phyloP scores from a whole-genome alignment of 1,284 basidiomycete genomes.

The Melampsora occidentalis region DNA sequence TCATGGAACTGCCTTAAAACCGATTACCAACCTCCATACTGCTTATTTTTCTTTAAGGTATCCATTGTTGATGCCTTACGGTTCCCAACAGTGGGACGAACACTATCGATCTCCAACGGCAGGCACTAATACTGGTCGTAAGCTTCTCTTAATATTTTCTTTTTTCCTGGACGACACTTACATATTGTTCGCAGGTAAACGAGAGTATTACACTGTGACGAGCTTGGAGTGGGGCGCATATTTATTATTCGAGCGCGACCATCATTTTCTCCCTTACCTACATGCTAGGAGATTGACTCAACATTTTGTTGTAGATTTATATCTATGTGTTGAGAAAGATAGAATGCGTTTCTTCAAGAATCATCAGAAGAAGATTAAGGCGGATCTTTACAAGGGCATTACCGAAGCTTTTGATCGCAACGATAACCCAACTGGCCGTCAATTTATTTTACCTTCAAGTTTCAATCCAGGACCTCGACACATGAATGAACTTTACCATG shows the following conservation, averaged over 20 bases:
- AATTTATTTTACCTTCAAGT: constrained; percentile 8
- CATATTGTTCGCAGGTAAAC: not conserved
- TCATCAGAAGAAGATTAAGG: constrained; percentile 6
- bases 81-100: not conserved
- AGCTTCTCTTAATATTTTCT: not conserved
- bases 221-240: not conserved
- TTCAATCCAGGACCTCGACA: not conserved
- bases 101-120: too few species aligned
- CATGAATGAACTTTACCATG: constrained; percentile 13
- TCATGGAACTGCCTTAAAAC: not conserved
- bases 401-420: too few species aligned
- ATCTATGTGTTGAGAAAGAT: not conserved
- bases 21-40: too few species aligned
- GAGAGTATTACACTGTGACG: not conserved
- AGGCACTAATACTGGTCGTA: too few species aligned
- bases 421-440: too few species aligned
- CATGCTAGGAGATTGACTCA: not conserved
- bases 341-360: not conserved
- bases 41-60: constrained; percentile 3
- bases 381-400: constrained; percentile 6
- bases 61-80: constrained; percentile 14
- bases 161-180: not conserved
- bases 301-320: too few species aligned
- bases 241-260: not conserved
- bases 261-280: not conserved